Percentiles rank a stretch among this genome's conserved stretches.
These are phyloP conservation scores for Mucor ambiguus DNA, from an alignment of 371 early-diverging fungal genomes.

Conservation along the genomic window DNA sequence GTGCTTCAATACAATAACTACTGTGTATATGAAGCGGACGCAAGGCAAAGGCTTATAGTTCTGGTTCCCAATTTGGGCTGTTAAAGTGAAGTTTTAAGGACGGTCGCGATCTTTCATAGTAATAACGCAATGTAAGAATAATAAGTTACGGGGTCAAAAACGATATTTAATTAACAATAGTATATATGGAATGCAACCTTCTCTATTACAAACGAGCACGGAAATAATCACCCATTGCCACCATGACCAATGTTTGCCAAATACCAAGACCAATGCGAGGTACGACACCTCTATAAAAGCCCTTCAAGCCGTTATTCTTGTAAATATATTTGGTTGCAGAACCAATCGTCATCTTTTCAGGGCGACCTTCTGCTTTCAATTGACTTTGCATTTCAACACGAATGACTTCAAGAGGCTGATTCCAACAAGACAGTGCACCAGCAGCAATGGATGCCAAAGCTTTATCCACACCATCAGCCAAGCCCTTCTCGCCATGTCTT, in stretches of 20 bases:
- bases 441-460: slow-evolving; percentile 82
- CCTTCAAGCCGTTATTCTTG: slow-evolving; percentile 81
- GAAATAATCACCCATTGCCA: slow-evolving; percentile 23
- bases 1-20: no score
- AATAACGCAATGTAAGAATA: no score
- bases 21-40: no score
- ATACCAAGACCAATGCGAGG: slow-evolving; percentile 91
- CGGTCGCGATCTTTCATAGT: no score
- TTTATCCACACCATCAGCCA: slow-evolving; percentile 55
- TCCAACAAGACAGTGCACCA: slow-evolving; percentile 93
- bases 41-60: no score
- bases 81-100: no score
- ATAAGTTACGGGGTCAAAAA: no score
- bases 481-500: slow-evolving; percentile 44
- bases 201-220: slow-evolving; percentile 16
- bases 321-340: slow-evolving; percentile 91
- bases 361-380: slow-evolving; percentile 80
- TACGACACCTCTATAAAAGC: slow-evolving; percentile 93
- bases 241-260: slow-evolving; percentile 51
- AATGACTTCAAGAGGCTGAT: slow-evolving; percentile 96
- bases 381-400: slow-evolving; percentile 97
- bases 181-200: not conserved
- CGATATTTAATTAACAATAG: no score
- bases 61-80: no score
- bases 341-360: slow-evolving; percentile 85